Evolutionary conservation across 2,329 filamentous ascomycete species (phyloP), one percentile per base, ranked within the genome.

Genomic region (Zasmidium angulare): DNA sequence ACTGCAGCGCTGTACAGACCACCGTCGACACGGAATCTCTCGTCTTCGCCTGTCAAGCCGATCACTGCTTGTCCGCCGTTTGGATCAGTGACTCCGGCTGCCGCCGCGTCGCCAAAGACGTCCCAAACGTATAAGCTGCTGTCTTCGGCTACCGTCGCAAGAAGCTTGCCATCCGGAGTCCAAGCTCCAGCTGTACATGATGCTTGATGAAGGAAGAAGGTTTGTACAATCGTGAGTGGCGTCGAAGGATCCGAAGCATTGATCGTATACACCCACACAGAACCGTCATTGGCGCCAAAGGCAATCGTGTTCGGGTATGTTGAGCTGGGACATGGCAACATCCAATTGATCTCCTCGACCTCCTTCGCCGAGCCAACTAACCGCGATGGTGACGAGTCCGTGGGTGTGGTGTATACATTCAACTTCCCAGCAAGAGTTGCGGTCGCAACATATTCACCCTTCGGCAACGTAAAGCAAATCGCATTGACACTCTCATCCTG

Each of bases 321-420:
- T 12, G 86, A 75, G 62, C 87, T 81, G 0, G 93, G 92, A 72
- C 90, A 96, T 0, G 91, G 78, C 0, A 81, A 77, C 31, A 98
- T 77, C 93, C 93, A 99, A 79, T 95, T 96, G 71, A 99, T 89
- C 77, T 98, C 93, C 68, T 96, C 89, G 10, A 97, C 93, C 75
- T 99, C 95, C 70, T 92, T 89, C 2, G 87, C 85, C 71, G 95
- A 90, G 56, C 84, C 89, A 9, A 96, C 76, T 69, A 90, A 89
- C 48, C 82, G 79, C n/a, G 66, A 59, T 10, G 62, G 52, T 3
- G 60, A 55, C 1, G 60, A 60, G 14, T 61, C 47, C 10, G 62
- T 66, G 6, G 71, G 71, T 19, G 70, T 73, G 12, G 58, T 63
- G 65, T 71, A 74, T 14, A 86, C 86, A 64, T 89, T 85, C 67